Percentiles rank a stretch among this genome's conserved stretches.
Evolutionary conservation across 2,329 filamentous ascomycete species (phyloP).

Genomic region (Paracamarosporium sp.): DNA sequence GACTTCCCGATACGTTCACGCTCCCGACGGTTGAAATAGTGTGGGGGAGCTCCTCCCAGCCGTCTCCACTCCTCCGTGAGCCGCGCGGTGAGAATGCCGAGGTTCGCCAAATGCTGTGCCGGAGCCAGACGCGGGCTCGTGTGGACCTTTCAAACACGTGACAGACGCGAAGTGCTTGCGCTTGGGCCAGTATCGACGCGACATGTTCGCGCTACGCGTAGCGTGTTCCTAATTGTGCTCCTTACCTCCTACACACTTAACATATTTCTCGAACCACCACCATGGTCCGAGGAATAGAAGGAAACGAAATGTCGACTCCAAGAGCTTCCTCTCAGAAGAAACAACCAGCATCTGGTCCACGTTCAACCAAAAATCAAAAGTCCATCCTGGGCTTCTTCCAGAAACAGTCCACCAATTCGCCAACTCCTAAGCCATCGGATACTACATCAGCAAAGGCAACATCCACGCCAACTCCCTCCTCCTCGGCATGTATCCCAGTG

Average conservation of each 20-base stretch:
- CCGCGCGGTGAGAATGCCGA: not conserved
- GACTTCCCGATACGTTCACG: not conserved
- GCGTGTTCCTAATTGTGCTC: not conserved
- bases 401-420: slow-evolving; percentile 61
- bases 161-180: not conserved
- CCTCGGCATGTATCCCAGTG: slow-evolving; percentile 38
- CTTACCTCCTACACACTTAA: not conserved
- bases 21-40: not conserved
- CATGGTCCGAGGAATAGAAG: slow-evolving; percentile 54
- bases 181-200: slow-evolving; percentile 1
- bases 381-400: slow-evolving; percentile 84
- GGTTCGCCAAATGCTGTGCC: too few species aligned
- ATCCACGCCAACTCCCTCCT: slow-evolving; percentile 30
- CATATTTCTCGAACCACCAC: not conserved
- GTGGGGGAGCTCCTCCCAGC: not conserved
- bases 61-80: not conserved
- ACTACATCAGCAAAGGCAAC: slow-evolving; percentile 34
- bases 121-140: too few species aligned
- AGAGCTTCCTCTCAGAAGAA: slow-evolving; percentile 54
- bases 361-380: slow-evolving; percentile 66
- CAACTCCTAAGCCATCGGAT: slow-evolving; percentile 45
- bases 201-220: slow-evolving; percentile 1
- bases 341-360: slow-evolving; percentile 51
- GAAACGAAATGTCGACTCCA: slow-evolving; percentile 55
- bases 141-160: not conserved